Evolutionary conservation across 805 yeast genomes (phyloP).

Genomic region (Yarrowia deformans): DNA sequence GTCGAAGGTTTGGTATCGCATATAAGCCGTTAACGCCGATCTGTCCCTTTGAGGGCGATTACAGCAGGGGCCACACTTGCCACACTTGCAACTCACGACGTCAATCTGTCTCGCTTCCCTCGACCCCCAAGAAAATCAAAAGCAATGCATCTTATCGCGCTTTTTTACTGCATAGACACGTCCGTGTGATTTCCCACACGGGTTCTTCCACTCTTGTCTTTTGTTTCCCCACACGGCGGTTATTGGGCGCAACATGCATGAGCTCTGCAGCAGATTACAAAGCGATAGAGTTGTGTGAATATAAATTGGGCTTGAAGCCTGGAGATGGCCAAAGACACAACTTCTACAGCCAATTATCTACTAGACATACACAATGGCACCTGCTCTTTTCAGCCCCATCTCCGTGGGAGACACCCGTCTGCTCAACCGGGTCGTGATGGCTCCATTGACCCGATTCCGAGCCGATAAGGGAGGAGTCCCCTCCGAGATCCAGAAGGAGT

Average conservation of each 20-base stretch:
- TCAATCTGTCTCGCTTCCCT: no score
- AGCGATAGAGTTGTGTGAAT: not conserved
- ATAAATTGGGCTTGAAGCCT: constrained; percentile 2
- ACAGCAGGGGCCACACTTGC: no score
- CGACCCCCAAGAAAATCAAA: not conserved
- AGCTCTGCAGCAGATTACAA: not conserved
- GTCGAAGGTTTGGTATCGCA: constrained; percentile 9
- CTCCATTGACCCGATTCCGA: constrained; percentile 62
- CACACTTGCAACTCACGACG: no score
- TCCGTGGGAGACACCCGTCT: constrained; percentile 46
- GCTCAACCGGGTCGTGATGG: constrained; percentile 55
- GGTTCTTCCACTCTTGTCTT: not conserved
- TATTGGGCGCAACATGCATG: constrained; percentile 29
- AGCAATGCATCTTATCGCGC: not conserved
- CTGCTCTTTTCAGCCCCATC: constrained; percentile 45
- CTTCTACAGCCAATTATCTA: not conserved
- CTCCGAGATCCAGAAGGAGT: constrained; percentile 57
- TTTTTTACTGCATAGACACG: not conserved
- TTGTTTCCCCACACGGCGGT: constrained; percentile 19
- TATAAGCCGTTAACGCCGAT: constrained; percentile 25
- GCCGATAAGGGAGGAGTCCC: constrained; percentile 52
- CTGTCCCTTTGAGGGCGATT: not conserved
- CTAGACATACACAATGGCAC: constrained; percentile 10
- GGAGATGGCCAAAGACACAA: not conserved
- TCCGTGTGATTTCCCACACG: not conserved